These are phyloP conservation scores for Xylaria polymorpha DNA, from an alignment of 2,329 filamentous ascomycete genomes.

Conservation along the genomic window DNA sequence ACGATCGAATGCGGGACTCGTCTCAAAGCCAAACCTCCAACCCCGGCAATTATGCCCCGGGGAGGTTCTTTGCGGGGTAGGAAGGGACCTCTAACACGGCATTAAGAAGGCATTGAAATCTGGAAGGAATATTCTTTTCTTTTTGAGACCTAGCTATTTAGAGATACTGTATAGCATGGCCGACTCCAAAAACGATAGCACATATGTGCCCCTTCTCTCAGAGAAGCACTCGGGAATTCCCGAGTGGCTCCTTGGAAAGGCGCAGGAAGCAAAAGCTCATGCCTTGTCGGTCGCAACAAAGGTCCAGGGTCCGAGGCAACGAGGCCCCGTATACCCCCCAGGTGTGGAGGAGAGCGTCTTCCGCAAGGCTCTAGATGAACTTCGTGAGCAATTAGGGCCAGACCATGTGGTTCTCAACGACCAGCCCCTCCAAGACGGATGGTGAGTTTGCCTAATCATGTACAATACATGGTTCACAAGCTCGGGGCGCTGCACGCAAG, in stretches of 20 bases:
- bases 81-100: not conserved
- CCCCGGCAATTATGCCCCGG: constrained; percentile 23
- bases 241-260: constrained; percentile 52
- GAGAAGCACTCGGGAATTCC: constrained; percentile 56
- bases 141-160: not conserved
- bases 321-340: constrained; percentile 53
- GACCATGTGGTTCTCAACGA: constrained; percentile 57
- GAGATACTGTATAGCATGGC: constrained; percentile 21
- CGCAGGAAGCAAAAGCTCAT: constrained; percentile 49
- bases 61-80: constrained; percentile 29
- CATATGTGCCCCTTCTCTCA: constrained; percentile 51
- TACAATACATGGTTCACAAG: constrained; percentile 9
- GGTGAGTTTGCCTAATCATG: constrained; percentile 48
- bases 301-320: constrained; percentile 44
- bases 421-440: constrained; percentile 55
- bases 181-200: constrained; percentile 42
- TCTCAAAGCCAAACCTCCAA: constrained; percentile 25
- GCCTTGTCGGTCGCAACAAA: constrained; percentile 53
- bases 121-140: not conserved
- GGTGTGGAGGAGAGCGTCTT: constrained; percentile 52
- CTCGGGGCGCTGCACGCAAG: not conserved
- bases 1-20: constrained; percentile 22
- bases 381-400: constrained; percentile 50
- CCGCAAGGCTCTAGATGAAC: constrained; percentile 51
- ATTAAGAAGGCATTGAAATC: constrained; percentile 4